Percentiles rank a stretch among this genome's conserved stretches.
Evolutionary conservation across 73 alveolate genomes (phyloP).

Genomic region (Paramecium pentaurelia): DNA sequence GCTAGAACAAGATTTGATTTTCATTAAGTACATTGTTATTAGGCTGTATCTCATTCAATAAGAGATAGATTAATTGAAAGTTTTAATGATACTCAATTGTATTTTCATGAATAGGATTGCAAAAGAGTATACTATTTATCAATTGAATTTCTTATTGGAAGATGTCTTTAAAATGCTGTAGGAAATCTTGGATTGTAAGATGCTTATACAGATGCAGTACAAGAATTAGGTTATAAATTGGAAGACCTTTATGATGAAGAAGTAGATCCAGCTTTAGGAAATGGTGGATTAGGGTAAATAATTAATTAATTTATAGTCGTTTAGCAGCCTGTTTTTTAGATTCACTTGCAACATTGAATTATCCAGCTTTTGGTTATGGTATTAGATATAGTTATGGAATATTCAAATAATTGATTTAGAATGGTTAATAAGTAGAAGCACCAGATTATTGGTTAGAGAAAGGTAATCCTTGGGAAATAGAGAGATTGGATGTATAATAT

Average conservation of each 20-base stretch:
- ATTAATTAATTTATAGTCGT: conserved; percentile 58
- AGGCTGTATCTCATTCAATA: conserved; percentile 84
- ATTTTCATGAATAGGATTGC: conserved; percentile 67
- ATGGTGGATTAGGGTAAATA: conserved; percentile 96
- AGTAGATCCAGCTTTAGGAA: conserved; percentile 99
- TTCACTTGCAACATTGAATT: conserved; percentile 96
- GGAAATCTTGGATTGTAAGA: conserved; percentile 92
- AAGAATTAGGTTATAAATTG: conserved; percentile 86
- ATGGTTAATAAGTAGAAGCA: conserved; percentile 95
- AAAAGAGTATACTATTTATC: conserved; percentile 93
- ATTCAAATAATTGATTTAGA: conserved; percentile 94
- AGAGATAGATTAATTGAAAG: conserved; percentile 96
- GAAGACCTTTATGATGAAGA: conserved; percentile 97
- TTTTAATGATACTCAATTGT: conserved; percentile 88
- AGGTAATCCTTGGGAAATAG: conserved; percentile 99
- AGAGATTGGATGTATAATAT: conserved; percentile 92
- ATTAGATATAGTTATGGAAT: conserved; percentile 99
- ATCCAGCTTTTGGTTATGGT: conserved; percentile 99
- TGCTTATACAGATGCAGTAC: conserved; percentile 86
- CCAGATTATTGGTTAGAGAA: conserved; percentile 99
- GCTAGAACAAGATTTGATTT: conserved; percentile 64
- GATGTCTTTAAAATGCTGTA: conserved; percentile 95
- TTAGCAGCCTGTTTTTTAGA: conserved; percentile 99
- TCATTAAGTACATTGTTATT: conserved; percentile 54
- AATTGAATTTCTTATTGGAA: conserved; percentile 97